Conservation (phyloP, 257 asterid species). For the Leonotis leonurus region DNA sequence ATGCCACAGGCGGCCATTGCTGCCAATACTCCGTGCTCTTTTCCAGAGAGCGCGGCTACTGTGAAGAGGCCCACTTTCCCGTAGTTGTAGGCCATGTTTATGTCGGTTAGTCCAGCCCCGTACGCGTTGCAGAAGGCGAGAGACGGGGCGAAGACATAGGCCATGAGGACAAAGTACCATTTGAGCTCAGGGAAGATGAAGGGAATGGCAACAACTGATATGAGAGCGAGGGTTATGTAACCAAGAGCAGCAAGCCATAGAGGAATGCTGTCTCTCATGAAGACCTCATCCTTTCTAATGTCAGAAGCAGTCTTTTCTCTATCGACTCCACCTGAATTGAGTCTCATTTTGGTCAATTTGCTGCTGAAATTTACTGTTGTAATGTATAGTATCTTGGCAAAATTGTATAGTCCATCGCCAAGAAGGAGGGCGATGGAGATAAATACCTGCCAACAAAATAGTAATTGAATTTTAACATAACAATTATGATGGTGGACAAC, state of each 20-base stretch:
- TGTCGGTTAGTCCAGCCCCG: slow-evolving; percentile 77
- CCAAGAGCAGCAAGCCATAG: slow-evolving; percentile 26
- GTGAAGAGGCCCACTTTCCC: slow-evolving; percentile 81
- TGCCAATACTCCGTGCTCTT: slow-evolving; percentile 69
- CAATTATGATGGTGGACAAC: too few species aligned
- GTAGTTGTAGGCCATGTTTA: slow-evolving; percentile 81
- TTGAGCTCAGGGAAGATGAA: slow-evolving; percentile 60
- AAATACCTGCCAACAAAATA: slow-evolving; percentile 45
- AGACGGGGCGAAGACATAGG: slow-evolving; percentile 72
- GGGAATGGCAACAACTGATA: slow-evolving; percentile 54
- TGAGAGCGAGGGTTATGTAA: slow-evolving; percentile 5
- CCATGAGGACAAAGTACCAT: slow-evolving; percentile 68
- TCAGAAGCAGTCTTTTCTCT: background rate
- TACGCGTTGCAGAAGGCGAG: slow-evolving; percentile 87
- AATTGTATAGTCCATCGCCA: slow-evolving; percentile 83
- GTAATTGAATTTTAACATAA: background rate
- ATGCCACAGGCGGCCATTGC: slow-evolving; percentile 80
- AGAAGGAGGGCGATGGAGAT: slow-evolving; percentile 74
- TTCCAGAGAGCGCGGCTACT: slow-evolving; percentile 69
- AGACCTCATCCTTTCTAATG: slow-evolving; percentile 10
- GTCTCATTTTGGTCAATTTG: slow-evolving; percentile 23
- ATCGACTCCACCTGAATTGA: background rate
- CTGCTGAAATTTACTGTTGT: slow-evolving; percentile 29
- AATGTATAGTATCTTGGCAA: slow-evolving; percentile 44
- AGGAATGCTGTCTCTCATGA: slow-evolving; percentile 28